These are phyloP conservation scores for Saturnispora dispora DNA, from an alignment of 805 yeast species.

Conservation along the genomic window DNA sequence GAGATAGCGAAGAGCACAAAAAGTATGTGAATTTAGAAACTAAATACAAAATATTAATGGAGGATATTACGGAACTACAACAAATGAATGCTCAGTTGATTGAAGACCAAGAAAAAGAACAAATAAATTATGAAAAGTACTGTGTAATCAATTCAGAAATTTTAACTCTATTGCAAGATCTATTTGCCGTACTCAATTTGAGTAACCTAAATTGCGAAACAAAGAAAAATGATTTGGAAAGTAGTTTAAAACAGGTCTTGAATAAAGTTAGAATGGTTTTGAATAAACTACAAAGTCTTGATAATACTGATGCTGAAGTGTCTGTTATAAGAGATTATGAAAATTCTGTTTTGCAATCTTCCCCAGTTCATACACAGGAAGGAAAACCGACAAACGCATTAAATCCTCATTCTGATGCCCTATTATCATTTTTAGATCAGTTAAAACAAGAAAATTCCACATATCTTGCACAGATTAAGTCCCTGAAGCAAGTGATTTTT, in stretches of 20 bases:
- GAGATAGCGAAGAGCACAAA: neutral
- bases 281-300: neutral
- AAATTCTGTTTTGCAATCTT: neutral
- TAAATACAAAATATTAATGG: neutral
- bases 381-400: neutral
- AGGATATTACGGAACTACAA: constrained; percentile 2
- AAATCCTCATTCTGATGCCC: neutral
- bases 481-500: neutral
- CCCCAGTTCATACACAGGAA: neutral
- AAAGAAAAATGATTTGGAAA: constrained; percentile 2
- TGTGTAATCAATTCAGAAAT: constrained; percentile 23
- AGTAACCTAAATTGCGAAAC: constrained; percentile 3
- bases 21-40: neutral
- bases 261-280: neutral
- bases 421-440: neutral
- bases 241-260: neutral
- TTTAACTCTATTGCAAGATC: constrained; percentile 24
- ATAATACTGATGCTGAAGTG: neutral
- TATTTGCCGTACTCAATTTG: constrained; percentile 4
- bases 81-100: constrained; percentile 13
- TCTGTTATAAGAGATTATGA: neutral
- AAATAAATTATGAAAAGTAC: constrained; percentile 36
- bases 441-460: neutral
- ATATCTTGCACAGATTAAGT: neutral
- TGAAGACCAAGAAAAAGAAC: constrained; percentile 28